These are phyloP conservation scores for Penicillium sp. DNA, from an alignment of 2,329 filamentous ascomycete genomes.

Conservation along the genomic window DNA sequence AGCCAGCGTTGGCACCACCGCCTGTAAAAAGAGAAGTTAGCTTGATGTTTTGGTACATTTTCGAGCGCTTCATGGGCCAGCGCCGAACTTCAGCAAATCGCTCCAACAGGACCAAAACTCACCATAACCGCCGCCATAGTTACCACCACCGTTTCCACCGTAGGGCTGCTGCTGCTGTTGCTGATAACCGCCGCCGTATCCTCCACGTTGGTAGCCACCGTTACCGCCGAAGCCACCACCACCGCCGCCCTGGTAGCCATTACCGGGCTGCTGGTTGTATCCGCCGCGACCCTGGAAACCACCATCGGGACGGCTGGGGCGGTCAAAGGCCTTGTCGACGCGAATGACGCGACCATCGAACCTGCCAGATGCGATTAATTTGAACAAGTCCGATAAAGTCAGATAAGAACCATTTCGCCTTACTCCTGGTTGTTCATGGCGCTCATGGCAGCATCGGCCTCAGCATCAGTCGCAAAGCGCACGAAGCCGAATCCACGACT, in stretches of 20 bases:
- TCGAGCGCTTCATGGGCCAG: not conserved
- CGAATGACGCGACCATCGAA: constrained; percentile 95
- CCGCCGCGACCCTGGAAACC: constrained; percentile 54
- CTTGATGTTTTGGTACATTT: not conserved
- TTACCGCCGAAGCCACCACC: constrained; percentile 34
- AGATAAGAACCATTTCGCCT: constrained; percentile 44
- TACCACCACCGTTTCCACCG: constrained; percentile 31
- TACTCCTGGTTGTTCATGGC: constrained; percentile 70
- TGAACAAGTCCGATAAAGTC: not conserved
- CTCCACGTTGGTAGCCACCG: constrained; percentile 35
- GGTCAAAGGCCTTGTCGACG: constrained; percentile 93
- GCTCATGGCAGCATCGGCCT: constrained; percentile 51
- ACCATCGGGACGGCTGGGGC: constrained; percentile 64
- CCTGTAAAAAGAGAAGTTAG: constrained; percentile 16
- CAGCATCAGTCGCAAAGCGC: constrained; percentile 67
- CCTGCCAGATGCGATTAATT: constrained; percentile 54
- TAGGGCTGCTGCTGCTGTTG: constrained; percentile 33
- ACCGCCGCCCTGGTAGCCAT: constrained; percentile 45
- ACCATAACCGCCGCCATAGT: constrained; percentile 41
- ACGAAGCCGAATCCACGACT: constrained; percentile 98
- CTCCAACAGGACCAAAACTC: constrained; percentile 13
- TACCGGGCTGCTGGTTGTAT: constrained; percentile 49
- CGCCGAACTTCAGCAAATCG: not conserved
- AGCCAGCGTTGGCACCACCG: constrained; percentile 36
- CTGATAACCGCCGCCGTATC: constrained; percentile 28